Percentiles rank a stretch among this genome's conserved stretches.
Conservation (phyloP, 2,329 filamentous ascomycete species). For the Acrodontium crateriforme region DNA sequence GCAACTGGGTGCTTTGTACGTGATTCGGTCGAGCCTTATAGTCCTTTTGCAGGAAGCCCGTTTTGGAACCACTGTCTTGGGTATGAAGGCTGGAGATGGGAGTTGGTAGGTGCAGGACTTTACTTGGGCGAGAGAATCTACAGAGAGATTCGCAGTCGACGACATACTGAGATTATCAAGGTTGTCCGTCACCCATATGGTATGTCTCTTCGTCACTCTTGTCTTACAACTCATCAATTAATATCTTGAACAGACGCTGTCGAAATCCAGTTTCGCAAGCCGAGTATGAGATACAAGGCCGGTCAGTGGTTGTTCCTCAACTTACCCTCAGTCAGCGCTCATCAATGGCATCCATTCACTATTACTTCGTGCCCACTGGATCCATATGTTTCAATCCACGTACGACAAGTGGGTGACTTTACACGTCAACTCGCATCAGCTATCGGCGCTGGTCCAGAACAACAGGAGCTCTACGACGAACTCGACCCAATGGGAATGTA, state of each 20-base stretch:
- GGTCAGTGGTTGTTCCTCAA: constrained; percentile 98
- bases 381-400: constrained; percentile 84
- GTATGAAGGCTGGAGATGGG: constrained; percentile 96
- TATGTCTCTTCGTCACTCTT: constrained; percentile 28
- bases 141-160: constrained; percentile 72
- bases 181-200: constrained; percentile 92
- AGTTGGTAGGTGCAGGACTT: constrained; percentile 69
- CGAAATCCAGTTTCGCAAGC: constrained; percentile 93
- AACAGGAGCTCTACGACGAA: constrained; percentile 78
- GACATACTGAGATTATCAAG: constrained; percentile 78
- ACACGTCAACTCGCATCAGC: constrained; percentile 88
- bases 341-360: constrained; percentile 98
- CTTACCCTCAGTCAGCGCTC: constrained; percentile 70
- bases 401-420: constrained; percentile 94
- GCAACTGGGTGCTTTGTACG: constrained; percentile 94
- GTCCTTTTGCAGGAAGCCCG: constrained; percentile 65
- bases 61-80: constrained; percentile 94
- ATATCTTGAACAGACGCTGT: constrained; percentile 55
- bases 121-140: constrained; percentile 84
- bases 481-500: constrained; percentile 95
- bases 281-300: constrained; percentile 94
- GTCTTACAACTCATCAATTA: constrained; percentile 11
- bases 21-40: constrained; percentile 56
- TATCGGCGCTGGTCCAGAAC: constrained; percentile 77
- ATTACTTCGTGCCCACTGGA: constrained; percentile 97